Evolutionary conservation across 2,329 filamentous ascomycete genomes (phyloP), one percentile per base, ranked within the genome.

Genomic region (Rutstroemia sp.): DNA sequence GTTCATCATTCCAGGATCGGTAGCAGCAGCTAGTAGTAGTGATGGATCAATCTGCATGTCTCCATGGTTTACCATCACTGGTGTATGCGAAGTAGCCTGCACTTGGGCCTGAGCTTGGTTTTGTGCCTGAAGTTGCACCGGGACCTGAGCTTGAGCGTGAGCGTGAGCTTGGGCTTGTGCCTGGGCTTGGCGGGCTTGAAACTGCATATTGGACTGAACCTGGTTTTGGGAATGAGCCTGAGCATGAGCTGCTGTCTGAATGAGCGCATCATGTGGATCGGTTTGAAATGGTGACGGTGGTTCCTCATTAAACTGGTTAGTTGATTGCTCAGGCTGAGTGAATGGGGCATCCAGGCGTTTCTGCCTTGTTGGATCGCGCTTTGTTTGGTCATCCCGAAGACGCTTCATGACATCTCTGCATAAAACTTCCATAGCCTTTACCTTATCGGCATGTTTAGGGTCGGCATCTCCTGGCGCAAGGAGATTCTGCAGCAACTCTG

Each of bases 381-480:
- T 82, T 0, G 75, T 75, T 58, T 81, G 79, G 61, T 88, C 84
- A 64, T 89, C 86, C 38, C 86, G 80, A 53, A 87, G 76, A 48
- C 89, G 78, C 72, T 92, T 92, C 78, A 89, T 85, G 17, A 89
- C 86, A 70, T 92, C 88, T 51, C 84, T 79, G 52, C 86, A 87
- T 3, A 94, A 72, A 0, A 87, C 76, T 59, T 92, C 86, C 48
- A 92, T 70, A 1, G 86, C 86, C 61, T 81, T 84, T 37, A 81
- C 67, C 67, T 84, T 88, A 47, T 75, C 71, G 21, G 71, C 65
- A 55, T 82, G 76, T 21, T 78, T 73, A 2, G 79, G 75, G 60
- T 85, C 80, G 1, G 74, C 69, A 14, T 75, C 72, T 3, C 75
- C 77, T 0, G 74, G 71, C 0, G 75, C 73, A 8, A 89, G 71